phyloP scores from a whole-genome alignment of 2,329 filamentous ascomycete species.

The Monilinia fructicola region DNA sequence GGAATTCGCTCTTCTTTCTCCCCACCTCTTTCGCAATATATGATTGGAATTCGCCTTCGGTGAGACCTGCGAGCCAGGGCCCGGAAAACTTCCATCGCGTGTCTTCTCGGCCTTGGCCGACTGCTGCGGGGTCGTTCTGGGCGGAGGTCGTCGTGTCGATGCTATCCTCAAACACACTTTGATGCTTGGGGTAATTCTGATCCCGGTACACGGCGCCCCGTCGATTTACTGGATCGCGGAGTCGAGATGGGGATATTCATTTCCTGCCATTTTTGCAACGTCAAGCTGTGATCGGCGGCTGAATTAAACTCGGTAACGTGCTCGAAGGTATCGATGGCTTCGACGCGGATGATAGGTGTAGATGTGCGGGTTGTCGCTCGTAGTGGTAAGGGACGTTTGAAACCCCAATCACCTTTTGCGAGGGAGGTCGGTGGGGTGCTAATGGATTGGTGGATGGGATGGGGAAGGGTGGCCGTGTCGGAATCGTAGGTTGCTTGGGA shows the following conservation, averaged over 20 bases:
- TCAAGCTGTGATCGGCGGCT: conserved; percentile 76
- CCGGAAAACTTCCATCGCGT: conserved; percentile 66
- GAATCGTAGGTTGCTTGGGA: conserved; percentile 54
- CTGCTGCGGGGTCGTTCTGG: background rate
- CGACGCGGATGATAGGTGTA: conserved; percentile 74
- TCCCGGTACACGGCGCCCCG: background rate
- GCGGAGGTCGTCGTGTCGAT: conserved; percentile 50
- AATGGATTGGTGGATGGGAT: conserved; percentile 82
- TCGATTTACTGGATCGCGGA: conserved; percentile 37
- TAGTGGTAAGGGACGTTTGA: conserved; percentile 80
- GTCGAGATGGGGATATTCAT: conserved; percentile 70
- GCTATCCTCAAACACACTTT: conserved; percentile 60
- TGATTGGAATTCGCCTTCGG: conserved; percentile 57
- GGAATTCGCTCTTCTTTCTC: conserved; percentile 55
- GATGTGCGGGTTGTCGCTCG: conserved; percentile 70
- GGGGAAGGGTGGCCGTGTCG: conserved; percentile 69
- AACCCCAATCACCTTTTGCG: conserved; percentile 82
- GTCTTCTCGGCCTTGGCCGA: conserved; percentile 40
- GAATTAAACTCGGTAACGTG: conserved; percentile 87
- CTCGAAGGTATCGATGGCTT: conserved; percentile 79
- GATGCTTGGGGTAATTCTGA: background rate
- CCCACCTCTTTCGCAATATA: conserved; percentile 57
- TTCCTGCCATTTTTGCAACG: conserved; percentile 83
- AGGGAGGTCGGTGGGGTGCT: conserved; percentile 73
- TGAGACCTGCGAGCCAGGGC: conserved; percentile 65